These are phyloP conservation scores for Dictyostelium citrinum DNA, from an alignment of 78 protist genomes.

Conservation along the genomic window DNA sequence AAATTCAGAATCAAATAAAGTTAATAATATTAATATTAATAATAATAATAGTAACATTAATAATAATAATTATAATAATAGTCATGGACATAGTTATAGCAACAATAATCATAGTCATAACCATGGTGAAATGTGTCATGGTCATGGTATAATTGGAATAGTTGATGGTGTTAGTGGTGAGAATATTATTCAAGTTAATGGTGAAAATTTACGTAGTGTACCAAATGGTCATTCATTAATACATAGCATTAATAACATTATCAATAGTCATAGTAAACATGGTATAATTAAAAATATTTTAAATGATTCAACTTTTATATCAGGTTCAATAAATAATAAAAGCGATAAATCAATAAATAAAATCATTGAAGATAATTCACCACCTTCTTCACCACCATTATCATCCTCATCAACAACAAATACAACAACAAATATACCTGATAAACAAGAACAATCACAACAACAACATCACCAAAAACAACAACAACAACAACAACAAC, in stretches of 20 bases:
- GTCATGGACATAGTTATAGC: background rate
- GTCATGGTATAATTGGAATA: background rate
- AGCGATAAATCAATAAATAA: background rate
- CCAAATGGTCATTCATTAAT: constrained; percentile 5
- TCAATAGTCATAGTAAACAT: background rate
- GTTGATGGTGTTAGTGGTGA: background rate
- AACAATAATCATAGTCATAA: background rate
- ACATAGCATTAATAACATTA: background rate
- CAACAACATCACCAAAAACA: background rate
- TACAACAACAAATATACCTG: background rate
- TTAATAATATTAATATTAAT: background rate
- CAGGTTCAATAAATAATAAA: background rate
- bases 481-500: background rate
- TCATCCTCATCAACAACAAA: background rate
- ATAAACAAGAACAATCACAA: background rate
- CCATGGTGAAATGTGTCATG: constrained; percentile 6
- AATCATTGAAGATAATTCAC: background rate
- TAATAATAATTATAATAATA: no score
- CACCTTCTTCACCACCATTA: background rate
- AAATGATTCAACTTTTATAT: background rate
- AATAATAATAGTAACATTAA: no score
- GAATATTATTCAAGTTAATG: background rate
- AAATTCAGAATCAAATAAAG: background rate
- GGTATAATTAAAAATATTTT: background rate
- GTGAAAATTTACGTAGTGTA: background rate